phyloP scores from a whole-genome alignment of 352 stramenopile species.

The Globisporangium iwayamae region DNA sequence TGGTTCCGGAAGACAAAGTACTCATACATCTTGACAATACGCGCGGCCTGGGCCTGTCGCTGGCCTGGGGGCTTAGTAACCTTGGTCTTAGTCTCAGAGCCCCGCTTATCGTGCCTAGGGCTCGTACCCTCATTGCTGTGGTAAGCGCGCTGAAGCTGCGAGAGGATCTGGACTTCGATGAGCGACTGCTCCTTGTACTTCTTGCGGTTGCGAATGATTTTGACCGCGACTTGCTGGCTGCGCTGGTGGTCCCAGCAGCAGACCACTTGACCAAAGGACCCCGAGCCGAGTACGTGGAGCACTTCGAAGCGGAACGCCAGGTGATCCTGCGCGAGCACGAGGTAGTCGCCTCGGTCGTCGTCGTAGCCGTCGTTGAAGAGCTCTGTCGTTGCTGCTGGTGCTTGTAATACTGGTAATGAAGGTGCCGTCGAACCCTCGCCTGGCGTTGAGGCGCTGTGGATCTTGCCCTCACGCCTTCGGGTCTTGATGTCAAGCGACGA shows the following conservation, averaged over 20 bases:
- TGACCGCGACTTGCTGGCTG: conserved; percentile 91
- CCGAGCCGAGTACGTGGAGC: conserved; percentile 93
- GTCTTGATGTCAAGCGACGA: conserved; percentile 34
- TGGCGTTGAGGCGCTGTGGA: conserved; percentile 19
- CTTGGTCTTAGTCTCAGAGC: not conserved
- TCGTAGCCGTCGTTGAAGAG: conserved; percentile 93
- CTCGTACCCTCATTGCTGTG: not conserved
- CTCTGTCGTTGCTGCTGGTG: not conserved
- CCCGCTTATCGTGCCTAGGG: not conserved
- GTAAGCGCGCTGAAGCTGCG: conserved; percentile 63
- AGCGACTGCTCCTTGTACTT: conserved; percentile 95
- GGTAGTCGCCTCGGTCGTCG: conserved; percentile 97
- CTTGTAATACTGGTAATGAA: not conserved
- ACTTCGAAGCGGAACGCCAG: conserved; percentile 94
- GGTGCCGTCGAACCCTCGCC: conserved; percentile 1
- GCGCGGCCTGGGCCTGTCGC: conserved; percentile 16
- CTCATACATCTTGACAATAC: conserved; percentile 90
- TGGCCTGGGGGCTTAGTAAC: not conserved
- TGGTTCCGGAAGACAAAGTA: conserved; percentile 94
- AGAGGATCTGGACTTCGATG: conserved; percentile 94
- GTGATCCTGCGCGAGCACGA: conserved; percentile 91
- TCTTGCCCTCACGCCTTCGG: conserved; percentile 26
- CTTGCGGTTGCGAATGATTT: conserved; percentile 98
- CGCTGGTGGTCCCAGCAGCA: conserved; percentile 87
- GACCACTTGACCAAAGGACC: conserved; percentile 98